Conservation (phyloP, 805 yeast species). For the Wickerhamomyces alni region DNA sequence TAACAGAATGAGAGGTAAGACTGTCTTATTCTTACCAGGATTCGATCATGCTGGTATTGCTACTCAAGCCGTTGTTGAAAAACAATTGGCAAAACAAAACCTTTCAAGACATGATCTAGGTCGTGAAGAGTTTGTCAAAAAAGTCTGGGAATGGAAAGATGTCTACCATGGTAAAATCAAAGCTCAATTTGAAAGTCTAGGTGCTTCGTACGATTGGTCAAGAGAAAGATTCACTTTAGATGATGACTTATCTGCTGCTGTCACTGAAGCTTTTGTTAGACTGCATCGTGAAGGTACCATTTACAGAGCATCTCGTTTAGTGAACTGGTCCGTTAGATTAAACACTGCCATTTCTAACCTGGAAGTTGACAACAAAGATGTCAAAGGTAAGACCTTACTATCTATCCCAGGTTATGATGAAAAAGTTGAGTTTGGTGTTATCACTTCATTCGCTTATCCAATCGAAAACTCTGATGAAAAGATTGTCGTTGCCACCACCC, state of each 20-base stretch:
- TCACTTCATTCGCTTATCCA: conserved; percentile 91
- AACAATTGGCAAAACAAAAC: conserved; percentile 76
- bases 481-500: conserved; percentile 91
- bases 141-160: conserved; percentile 98
- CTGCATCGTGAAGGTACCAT: conserved; percentile 93
- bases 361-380: conserved; percentile 90
- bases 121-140: conserved; percentile 79
- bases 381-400: conserved; percentile 74
- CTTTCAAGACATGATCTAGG: conserved; percentile 93
- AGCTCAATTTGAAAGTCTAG: conserved; percentile 76
- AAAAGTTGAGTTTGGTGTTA: conserved; percentile 91
- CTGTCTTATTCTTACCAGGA: conserved; percentile 90
- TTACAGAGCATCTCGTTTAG: conserved; percentile 87
- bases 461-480: conserved; percentile 83
- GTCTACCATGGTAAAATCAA: conserved; percentile 85
- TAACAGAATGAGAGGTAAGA: conserved; percentile 96
- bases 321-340: conserved; percentile 93
- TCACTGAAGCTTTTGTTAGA: conserved; percentile 83
- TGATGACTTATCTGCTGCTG: conserved; percentile 72
- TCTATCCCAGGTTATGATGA: conserved; percentile 87
- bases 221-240: conserved; percentile 92
- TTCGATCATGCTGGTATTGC: conserved; percentile 99
- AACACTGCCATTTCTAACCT: conserved; percentile 94
- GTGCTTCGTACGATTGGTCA: conserved; percentile 96
- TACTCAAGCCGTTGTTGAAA: conserved; percentile 97